phyloP scores from a whole-genome alignment of 176 grass and related monocot genomes.

The Eleusine indica region DNA sequence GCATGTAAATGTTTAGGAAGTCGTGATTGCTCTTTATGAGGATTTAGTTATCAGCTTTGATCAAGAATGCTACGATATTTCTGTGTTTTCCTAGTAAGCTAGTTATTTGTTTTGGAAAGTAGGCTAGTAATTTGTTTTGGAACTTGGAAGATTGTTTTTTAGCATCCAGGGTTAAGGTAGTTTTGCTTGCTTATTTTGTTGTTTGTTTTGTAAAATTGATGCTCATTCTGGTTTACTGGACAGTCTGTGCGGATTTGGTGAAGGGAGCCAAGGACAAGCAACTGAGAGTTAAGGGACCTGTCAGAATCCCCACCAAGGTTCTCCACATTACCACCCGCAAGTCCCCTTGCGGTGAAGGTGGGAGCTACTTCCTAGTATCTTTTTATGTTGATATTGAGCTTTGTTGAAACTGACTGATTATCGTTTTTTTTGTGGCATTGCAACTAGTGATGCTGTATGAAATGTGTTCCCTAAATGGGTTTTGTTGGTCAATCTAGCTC shows the following conservation, averaged over 20 bases:
- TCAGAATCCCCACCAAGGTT: slow-evolving; percentile 61
- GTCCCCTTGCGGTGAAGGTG: slow-evolving; percentile 59
- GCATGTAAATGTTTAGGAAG: neutral
- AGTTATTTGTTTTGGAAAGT: neutral
- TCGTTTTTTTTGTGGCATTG: neutral
- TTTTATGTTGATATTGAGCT: neutral
- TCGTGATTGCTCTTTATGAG: neutral
- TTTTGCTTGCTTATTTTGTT: neutral
- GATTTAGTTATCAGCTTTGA: neutral
- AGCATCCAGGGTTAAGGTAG: neutral
- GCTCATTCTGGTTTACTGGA: neutral
- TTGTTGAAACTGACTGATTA: neutral
- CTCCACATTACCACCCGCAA: slow-evolving; percentile 59
- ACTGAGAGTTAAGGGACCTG: slow-evolving; percentile 48
- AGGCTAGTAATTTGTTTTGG: neutral
- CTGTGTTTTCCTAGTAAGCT: neutral
- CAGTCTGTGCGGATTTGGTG: slow-evolving; percentile 55
- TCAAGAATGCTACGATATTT: neutral
- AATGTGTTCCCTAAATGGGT: neutral
- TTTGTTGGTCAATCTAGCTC: no score
- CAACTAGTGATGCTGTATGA: neutral
- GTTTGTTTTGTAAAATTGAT: neutral
- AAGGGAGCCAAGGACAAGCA: slow-evolving; percentile 65
- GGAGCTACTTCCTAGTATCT: neutral
- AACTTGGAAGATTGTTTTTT: neutral